These are phyloP conservation scores for Fraxinus angustifolia DNA, from an alignment of 305 asterid species.

Conservation along the genomic window DNA sequence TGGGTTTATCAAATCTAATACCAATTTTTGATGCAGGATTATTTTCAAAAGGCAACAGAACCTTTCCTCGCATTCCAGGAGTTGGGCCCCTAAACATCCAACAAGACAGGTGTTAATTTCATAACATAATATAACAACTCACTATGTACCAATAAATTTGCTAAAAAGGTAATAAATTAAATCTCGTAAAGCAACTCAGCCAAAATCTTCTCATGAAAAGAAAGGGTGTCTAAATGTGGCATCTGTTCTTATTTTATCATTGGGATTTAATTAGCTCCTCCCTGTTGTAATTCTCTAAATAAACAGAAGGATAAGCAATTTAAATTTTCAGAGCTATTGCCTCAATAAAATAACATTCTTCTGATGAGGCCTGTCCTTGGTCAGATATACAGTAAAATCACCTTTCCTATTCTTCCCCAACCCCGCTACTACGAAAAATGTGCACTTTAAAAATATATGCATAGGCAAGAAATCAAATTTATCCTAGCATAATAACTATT, in stretches of 20 bases:
- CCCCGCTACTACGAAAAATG: background rate
- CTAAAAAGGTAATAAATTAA: background rate
- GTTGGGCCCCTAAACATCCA: conserved; percentile 65
- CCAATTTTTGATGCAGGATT: conserved; percentile 77
- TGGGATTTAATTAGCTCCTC: background rate
- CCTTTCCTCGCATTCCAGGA: conserved; percentile 75
- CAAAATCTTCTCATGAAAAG: background rate
- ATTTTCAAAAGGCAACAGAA: conserved; percentile 66
- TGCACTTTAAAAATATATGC: background rate
- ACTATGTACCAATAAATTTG: conserved; percentile 3
- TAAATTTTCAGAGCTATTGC: background rate
- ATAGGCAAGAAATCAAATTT: background rate
- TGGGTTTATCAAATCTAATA: conserved; percentile 62
- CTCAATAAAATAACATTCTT: background rate
- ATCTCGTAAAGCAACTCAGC: background rate
- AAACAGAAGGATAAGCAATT: background rate
- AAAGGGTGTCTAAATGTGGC: background rate
- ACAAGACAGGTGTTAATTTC: conserved; percentile 28
- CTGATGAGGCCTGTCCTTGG: background rate
- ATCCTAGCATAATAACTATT: background rate
- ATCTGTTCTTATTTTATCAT: background rate
- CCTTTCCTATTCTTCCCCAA: background rate
- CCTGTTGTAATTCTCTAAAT: background rate
- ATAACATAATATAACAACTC: conserved; percentile 10
- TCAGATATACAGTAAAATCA: background rate